Percentiles rank a stretch among this genome's conserved stretches.
Evolutionary conservation across 139 green algal species (phyloP).

Genomic region (Coelastrella sp.): DNA sequence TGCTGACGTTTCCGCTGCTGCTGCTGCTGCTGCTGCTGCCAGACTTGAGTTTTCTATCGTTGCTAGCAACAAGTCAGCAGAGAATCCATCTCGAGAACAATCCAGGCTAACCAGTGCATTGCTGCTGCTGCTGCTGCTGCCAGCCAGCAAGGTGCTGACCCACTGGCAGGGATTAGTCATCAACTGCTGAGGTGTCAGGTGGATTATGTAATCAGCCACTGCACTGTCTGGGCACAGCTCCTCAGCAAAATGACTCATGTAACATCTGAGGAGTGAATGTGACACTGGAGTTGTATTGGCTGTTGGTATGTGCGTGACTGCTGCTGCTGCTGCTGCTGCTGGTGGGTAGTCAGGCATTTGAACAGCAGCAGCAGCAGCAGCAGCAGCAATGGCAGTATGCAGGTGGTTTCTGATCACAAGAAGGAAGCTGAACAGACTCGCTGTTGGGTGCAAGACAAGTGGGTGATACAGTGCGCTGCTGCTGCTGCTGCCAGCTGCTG

Average conservation of each 20-base stretch:
- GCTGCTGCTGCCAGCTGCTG: neutral
- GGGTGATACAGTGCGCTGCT: neutral
- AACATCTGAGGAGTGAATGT: neutral
- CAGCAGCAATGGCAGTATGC: neutral
- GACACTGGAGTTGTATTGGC: neutral
- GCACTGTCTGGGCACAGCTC: neutral
- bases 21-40: constrained; percentile 1
- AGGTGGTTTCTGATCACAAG: neutral
- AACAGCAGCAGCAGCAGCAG: neutral
- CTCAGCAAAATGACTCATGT: neutral
- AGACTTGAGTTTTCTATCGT: neutral
- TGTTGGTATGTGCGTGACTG: neutral
- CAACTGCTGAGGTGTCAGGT: neutral
- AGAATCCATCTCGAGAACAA: neutral
- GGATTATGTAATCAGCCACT: neutral
- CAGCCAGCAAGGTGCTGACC: neutral
- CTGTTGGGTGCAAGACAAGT: neutral
- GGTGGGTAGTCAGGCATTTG: neutral
- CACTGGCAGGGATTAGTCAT: neutral
- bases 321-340: neutral
- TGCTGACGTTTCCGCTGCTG: neutral
- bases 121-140: constrained; percentile 17
- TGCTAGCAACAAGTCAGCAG: neutral
- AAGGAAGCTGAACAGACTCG: neutral
- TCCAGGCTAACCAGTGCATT: neutral